These are phyloP conservation scores for Aspergillus haitiensis DNA, from an alignment of 495 filamentous ascomycete genomes.

Conservation along the genomic window DNA sequence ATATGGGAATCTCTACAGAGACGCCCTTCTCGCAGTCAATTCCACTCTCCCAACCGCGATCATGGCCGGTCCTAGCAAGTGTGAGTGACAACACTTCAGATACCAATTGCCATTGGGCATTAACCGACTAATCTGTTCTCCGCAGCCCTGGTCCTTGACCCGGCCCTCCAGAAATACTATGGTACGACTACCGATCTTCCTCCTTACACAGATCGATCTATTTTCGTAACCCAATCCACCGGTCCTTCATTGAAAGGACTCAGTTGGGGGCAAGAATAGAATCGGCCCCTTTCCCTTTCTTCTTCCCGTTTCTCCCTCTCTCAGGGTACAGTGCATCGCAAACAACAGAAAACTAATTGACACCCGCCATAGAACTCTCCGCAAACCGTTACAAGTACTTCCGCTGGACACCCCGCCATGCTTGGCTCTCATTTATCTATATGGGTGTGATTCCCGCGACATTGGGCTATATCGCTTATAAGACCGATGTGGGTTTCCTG, in stretches of 20 bases:
- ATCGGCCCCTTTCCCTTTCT: too few species aligned
- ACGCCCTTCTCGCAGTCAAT: conserved; percentile 8
- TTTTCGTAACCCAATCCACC: neutral
- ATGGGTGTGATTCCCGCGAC: conserved; percentile 66
- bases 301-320: too few species aligned
- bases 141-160: conserved; percentile 67
- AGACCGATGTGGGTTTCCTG: conserved; percentile 70
- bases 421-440: conserved; percentile 73
- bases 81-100: conserved; percentile 26
- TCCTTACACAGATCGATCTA: neutral
- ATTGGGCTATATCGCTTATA: conserved; percentile 68
- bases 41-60: conserved; percentile 24
- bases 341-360: neutral
- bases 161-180: conserved; percentile 72
- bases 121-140: neutral
- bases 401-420: conserved; percentile 83
- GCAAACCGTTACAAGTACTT: conserved; percentile 92
- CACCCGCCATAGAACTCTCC: conserved; percentile 64
- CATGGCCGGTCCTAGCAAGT: conserved; percentile 54
- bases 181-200: conserved; percentile 50
- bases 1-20: conserved; percentile 5
- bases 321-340: too few species aligned
- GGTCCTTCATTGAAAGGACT: neutral
- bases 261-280: too few species aligned
- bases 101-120: neutral